Evolutionary conservation across 768 basidiomycete genomes (phyloP).

Genomic region (Arthromyces matolae): DNA sequence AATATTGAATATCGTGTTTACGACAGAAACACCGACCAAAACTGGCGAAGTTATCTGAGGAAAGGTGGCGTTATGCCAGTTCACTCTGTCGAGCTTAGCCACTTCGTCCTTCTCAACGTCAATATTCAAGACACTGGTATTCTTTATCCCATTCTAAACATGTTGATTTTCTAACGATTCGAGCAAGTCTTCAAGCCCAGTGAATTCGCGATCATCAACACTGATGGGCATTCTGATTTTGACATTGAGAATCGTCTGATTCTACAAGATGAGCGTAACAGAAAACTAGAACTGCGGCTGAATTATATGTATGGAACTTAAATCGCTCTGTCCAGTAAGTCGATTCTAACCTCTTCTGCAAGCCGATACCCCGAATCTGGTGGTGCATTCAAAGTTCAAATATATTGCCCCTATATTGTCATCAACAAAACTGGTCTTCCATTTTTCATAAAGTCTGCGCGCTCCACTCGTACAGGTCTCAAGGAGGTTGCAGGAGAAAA

Average conservation of each 20-base stretch:
- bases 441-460: constrained; percentile 65
- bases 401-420: constrained; percentile 86
- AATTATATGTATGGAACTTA: constrained; percentile 80
- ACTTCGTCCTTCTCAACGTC: constrained; percentile 88
- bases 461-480: constrained; percentile 57
- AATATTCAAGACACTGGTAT: constrained; percentile 86
- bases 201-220: constrained; percentile 97
- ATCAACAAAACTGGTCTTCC: constrained; percentile 91
- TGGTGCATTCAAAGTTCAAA: constrained; percentile 93
- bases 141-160: constrained; percentile 8
- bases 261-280: constrained; percentile 67
- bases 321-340: background rate
- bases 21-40: constrained; percentile 91
- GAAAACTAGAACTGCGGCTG: constrained; percentile 78
- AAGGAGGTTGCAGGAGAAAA: constrained; percentile 85
- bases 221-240: constrained; percentile 87
- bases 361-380: constrained; percentile 86
- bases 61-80: constrained; percentile 95
- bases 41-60: constrained; percentile 91
- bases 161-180: background rate
- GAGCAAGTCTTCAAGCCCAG: constrained; percentile 86
- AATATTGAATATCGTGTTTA: constrained; percentile 95
- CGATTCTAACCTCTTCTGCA: background rate
- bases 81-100: constrained; percentile 89
- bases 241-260: constrained; percentile 71